A percentile compares a stretch with the other conserved stretches of the same genome.
Conservation (phyloP, 176 grass and related monocot species). For the Oryza punctata region DNA sequence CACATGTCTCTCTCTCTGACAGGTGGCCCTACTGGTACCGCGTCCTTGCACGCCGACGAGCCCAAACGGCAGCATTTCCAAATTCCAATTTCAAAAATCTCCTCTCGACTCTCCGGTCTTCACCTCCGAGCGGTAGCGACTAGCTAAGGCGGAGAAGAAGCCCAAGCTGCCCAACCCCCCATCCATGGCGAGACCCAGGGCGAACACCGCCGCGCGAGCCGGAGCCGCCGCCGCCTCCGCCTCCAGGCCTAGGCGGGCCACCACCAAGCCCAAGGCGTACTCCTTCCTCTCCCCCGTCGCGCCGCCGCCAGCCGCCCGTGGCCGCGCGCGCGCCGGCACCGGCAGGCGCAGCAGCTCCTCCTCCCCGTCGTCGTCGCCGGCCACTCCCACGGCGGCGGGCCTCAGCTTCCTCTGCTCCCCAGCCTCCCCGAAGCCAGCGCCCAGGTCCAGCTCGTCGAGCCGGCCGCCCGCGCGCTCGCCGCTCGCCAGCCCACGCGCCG, state of each 20-base stretch:
- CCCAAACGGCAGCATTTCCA: no score
- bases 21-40: no score
- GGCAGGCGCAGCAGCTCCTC: not conserved
- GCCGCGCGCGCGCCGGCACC: not conserved
- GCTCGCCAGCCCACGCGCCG: not conserved
- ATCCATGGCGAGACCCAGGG: slow-evolving; percentile 37
- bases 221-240: not conserved
- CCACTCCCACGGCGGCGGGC: not conserved
- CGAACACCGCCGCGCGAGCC: slow-evolving; percentile 2
- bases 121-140: no score
- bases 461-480: not conserved
- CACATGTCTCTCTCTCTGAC: no score
- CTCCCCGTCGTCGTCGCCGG: slow-evolving; percentile 14
- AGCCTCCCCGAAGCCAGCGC: slow-evolving; percentile 15
- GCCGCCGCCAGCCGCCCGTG: slow-evolving; percentile 16
- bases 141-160: no score
- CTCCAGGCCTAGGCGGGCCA: slow-evolving; percentile 4
- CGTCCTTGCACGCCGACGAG: no score
- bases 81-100: no score
- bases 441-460: slow-evolving; percentile 19
- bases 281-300: slow-evolving; percentile 37
- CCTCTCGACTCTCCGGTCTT: no score
- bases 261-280: slow-evolving; percentile 17
- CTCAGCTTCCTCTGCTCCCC: slow-evolving; percentile 33
- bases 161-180: no score